A percentile compares a stretch with the other conserved stretches of the same genome.
These are phyloP conservation scores for Mikania micrantha DNA, from an alignment of 129 eudicot genomes.

Conservation along the genomic window DNA sequence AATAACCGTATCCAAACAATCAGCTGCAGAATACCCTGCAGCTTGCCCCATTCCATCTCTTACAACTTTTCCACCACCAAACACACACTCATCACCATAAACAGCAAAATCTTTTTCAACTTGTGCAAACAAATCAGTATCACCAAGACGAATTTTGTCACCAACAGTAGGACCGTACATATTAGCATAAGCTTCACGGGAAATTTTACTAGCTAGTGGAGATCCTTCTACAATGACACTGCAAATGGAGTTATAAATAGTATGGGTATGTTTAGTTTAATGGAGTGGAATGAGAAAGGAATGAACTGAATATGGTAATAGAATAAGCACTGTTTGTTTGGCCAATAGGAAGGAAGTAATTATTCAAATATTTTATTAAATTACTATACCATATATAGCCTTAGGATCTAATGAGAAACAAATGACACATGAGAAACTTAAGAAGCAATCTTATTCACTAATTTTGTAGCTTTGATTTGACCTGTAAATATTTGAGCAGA, in stretches of 20 bases:
- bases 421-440: not conserved
- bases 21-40: conserved; percentile 46
- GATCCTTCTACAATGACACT: conserved; percentile 64
- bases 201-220: conserved; percentile 29
- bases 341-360: not conserved
- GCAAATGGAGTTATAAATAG: conserved; percentile 20
- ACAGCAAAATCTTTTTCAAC: conserved; percentile 76
- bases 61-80: conserved; percentile 97
- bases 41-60: conserved; percentile 99
- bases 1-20: conserved; percentile 79
- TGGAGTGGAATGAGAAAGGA: not conserved
- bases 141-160: conserved; percentile 95
- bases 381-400: not conserved
- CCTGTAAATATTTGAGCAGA: not conserved
- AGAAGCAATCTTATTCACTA: too few species aligned
- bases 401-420: not conserved
- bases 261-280: not conserved
- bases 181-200: conserved; percentile 83
- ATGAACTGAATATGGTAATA: not conserved
- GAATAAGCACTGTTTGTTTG: not conserved
- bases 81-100: conserved; percentile 94
- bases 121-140: conserved; percentile 86
- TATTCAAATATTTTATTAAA: not conserved
- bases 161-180: conserved; percentile 94
- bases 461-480: not conserved